A percentile compares a stretch with the other conserved stretches of the same genome.
phyloP scores from a whole-genome alignment of 345 rosid species.

The Psidium guajava region DNA sequence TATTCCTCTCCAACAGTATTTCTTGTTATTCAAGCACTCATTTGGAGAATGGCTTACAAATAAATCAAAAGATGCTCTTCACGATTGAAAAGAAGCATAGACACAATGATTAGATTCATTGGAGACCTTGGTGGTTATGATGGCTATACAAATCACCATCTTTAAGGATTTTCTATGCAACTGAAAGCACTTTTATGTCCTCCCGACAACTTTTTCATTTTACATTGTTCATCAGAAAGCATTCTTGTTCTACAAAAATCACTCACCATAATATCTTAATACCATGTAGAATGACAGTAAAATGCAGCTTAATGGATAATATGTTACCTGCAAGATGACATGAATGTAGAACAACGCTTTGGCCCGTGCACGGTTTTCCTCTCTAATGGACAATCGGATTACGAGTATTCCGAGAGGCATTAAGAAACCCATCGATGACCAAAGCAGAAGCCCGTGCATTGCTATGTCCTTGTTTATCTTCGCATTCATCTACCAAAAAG shows the following conservation, averaged over 20 bases:
- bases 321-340: slow-evolving; percentile 47
- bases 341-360: slow-evolving; percentile 54
- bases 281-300: neutral
- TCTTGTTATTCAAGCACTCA: neutral
- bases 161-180: neutral
- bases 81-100: neutral
- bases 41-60: neutral
- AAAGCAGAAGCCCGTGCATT: slow-evolving; percentile 66
- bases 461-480: slow-evolving; percentile 37
- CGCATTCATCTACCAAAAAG: slow-evolving; percentile 25
- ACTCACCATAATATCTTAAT: neutral
- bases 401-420: slow-evolving; percentile 67
- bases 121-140: neutral
- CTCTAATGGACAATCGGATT: slow-evolving; percentile 50
- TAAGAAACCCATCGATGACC: slow-evolving; percentile 78
- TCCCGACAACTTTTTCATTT: neutral
- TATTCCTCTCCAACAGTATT: neutral
- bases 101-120: slow-evolving; percentile 32
- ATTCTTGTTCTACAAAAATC: neutral
- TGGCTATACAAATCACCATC: neutral
- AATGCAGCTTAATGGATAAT: neutral
- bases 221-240: neutral
- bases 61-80: neutral
- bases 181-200: neutral
- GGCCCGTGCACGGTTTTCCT: slow-evolving; percentile 19